phyloP scores from a whole-genome alignment of 768 basidiomycete species.

The Erythrobasidium yunnanense region DNA sequence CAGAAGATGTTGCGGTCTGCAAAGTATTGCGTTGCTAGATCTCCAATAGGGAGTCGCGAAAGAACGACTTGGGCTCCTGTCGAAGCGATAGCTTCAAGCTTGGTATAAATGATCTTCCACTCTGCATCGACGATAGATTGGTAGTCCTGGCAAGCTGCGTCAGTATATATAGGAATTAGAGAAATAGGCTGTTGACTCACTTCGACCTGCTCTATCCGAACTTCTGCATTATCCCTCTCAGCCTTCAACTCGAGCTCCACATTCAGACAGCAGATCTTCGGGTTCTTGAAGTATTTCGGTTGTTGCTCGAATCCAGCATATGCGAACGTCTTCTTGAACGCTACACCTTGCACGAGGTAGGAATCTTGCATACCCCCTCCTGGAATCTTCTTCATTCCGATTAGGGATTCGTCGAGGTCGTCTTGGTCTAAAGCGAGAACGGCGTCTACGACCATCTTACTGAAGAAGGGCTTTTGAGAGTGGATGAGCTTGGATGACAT shows the following conservation, averaged over 20 bases:
- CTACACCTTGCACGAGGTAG: conserved; percentile 72
- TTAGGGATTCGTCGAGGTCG: conserved; percentile 87
- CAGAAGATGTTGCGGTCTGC: conserved; percentile 98
- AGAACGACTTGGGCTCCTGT: conserved; percentile 95
- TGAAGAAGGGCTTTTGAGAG: conserved; percentile 97
- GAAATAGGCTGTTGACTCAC: conserved; percentile 30
- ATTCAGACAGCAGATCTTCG: conserved; percentile 84
- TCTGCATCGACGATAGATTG: conserved; percentile 99
- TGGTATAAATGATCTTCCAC: conserved; percentile 98
- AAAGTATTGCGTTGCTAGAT: conserved; percentile 98
- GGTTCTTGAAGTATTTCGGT: conserved; percentile 78
- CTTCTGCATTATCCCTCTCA: conserved; percentile 98
- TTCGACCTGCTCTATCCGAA: conserved; percentile 87
- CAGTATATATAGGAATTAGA: neutral
- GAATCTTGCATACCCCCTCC: conserved; percentile 98
- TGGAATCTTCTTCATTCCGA: conserved; percentile 83
- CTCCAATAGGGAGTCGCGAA: conserved; percentile 95
- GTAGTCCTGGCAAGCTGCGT: conserved; percentile 53
- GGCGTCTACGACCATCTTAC: conserved; percentile 96
- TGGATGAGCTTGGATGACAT: conserved; percentile 99
- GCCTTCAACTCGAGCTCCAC: conserved; percentile 98
- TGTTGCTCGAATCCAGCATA: conserved; percentile 99
- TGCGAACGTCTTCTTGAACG: conserved; percentile 99
- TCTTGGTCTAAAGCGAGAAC: conserved; percentile 83
- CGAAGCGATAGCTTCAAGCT: conserved; percentile 86